A percentile compares a stretch with the other conserved stretches of the same genome.
Conservation (phyloP, 768 basidiomycete genomes). For the Kwoniella sp. region DNA sequence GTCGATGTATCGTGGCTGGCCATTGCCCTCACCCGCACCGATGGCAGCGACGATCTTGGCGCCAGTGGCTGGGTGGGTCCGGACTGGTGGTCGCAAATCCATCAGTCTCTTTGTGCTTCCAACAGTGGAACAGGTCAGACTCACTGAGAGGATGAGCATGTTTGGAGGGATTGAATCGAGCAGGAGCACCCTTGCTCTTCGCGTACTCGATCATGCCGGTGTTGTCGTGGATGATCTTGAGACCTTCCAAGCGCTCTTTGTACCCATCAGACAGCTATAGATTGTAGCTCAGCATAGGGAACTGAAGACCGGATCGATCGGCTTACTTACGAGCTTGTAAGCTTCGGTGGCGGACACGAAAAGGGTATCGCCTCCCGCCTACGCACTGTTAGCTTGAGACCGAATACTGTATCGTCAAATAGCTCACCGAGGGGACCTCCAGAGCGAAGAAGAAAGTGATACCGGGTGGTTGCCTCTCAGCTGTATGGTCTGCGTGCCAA, state of each 20-base stretch:
- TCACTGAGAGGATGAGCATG: conserved; percentile 48
- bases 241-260: conserved; percentile 64
- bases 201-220: conserved; percentile 62
- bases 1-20: conserved; percentile 15
- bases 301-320: background rate
- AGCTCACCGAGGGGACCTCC: conserved; percentile 46
- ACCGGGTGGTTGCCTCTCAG: conserved; percentile 24
- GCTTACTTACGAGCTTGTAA: conserved; percentile 57
- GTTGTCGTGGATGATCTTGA: conserved; percentile 65
- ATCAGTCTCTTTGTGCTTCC: conserved; percentile 55
- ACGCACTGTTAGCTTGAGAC: conserved; percentile 34
- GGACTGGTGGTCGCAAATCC: conserved; percentile 59
- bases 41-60: conserved; percentile 61
- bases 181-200: conserved; percentile 59
- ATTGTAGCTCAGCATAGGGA: background rate
- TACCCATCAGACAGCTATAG: conserved; percentile 63
- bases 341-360: conserved; percentile 66
- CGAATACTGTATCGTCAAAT: conserved; percentile 64
- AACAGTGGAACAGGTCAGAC: conserved; percentile 6
- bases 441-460: conserved; percentile 23
- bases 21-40: conserved; percentile 8
- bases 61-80: conserved; percentile 67
- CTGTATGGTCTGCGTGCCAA: conserved; percentile 29
- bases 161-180: conserved; percentile 63
- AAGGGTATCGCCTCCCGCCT: conserved; percentile 63